These are phyloP conservation scores for Fusarium albosuccineum DNA, from an alignment of 2,329 filamentous ascomycete species.

Conservation along the genomic window DNA sequence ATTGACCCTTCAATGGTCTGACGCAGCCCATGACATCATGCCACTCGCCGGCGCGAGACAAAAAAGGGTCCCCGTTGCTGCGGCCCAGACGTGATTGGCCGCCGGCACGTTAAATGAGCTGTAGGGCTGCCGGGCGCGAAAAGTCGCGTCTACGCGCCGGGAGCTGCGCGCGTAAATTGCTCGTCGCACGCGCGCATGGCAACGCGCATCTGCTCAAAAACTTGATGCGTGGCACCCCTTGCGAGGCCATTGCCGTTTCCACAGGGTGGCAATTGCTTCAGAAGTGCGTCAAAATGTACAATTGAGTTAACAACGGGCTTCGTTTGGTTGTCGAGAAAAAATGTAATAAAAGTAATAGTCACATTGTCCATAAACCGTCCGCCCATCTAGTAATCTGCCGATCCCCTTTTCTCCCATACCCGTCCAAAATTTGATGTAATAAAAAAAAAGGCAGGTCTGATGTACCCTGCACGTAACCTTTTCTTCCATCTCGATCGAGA, in stretches of 20 bases:
- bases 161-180: conserved; percentile 47
- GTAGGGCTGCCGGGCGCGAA: conserved; percentile 35
- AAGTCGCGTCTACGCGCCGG: conserved; percentile 40
- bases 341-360: conserved; percentile 31
- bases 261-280: conserved; percentile 4
- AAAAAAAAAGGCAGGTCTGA: conserved; percentile 7
- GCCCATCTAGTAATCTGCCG: conserved; percentile 21
- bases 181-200: conserved; percentile 36
- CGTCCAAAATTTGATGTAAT: conserved; percentile 25
- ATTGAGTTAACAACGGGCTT: not conserved
- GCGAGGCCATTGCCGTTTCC: conserved; percentile 2
- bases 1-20: no score
- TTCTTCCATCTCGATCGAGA: conserved; percentile 32
- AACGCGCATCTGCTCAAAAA: conserved; percentile 15
- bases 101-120: conserved; percentile 21
- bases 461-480: conserved; percentile 12
- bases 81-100: conserved; percentile 39
- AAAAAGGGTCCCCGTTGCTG: not conserved
- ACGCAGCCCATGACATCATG: conserved; percentile 32
- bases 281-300: not conserved
- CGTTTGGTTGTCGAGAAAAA: not conserved
- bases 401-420: conserved; percentile 34
- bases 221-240: conserved; percentile 18
- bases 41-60: conserved; percentile 23
- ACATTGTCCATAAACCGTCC: conserved; percentile 38